A percentile compares a stretch with the other conserved stretches of the same genome.
Evolutionary conservation across 352 stramenopile genomes (phyloP).

Genomic region (Phytophthora hibernalis): DNA sequence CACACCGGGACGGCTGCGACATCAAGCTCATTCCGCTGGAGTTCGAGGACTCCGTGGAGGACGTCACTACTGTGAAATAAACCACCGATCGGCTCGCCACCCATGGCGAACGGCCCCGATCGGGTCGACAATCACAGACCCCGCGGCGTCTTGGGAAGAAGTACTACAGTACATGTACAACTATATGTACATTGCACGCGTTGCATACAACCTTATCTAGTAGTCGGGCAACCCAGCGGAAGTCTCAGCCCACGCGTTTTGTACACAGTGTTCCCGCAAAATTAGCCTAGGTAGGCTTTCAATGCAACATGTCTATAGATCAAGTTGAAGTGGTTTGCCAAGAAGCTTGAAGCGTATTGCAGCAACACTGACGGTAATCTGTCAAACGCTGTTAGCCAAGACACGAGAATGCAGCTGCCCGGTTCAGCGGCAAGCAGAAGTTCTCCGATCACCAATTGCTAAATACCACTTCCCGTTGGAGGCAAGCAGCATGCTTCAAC

Average conservation of each 20-base stretch:
- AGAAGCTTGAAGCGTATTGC: not conserved
- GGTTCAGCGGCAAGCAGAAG: too few relatives aligned
- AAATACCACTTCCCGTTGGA: too few relatives aligned
- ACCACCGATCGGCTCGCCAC: conserved; percentile 1
- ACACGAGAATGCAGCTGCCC: too few relatives aligned
- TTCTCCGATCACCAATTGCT: too few relatives aligned
- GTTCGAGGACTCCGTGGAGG: conserved; percentile 40
- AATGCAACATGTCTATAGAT: conserved; percentile 1
- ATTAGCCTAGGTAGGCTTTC: conserved; percentile 2
- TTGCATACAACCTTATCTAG: conserved; percentile 29
- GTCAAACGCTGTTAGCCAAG: too few relatives aligned
- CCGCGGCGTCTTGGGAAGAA: conserved; percentile 15
- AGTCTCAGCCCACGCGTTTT: conserved; percentile 28
- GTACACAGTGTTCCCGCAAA: conserved; percentile 22
- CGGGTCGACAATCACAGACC: not conserved
- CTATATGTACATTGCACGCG: conserved; percentile 13
- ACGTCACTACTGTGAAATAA: conserved; percentile 30
- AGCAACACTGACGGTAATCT: not conserved
- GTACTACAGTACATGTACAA: too few relatives aligned
- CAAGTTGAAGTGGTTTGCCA: not conserved
- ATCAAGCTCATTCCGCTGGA: conserved; percentile 86
- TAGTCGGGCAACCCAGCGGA: conserved; percentile 24
- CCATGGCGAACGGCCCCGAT: conserved; percentile 1
- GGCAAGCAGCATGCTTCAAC: not conserved
- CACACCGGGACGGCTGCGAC: conserved; percentile 85